Percentiles rank a stretch among this genome's conserved stretches.
Conservation (phyloP, 73 alveolate genomes). For the Tetrahymena thermophila region DNA sequence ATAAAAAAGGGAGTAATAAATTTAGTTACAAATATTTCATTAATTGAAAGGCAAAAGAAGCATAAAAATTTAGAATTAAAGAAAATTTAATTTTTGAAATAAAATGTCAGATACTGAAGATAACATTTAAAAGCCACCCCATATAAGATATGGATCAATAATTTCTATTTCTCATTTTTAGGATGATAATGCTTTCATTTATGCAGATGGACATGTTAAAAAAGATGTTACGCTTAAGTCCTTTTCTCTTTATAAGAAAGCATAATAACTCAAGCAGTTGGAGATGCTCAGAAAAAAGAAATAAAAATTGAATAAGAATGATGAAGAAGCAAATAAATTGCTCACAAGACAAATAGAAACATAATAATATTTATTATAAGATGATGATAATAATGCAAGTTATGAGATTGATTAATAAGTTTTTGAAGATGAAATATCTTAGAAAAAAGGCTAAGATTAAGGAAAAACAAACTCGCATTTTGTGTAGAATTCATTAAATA, state of each 20-base stretch:
- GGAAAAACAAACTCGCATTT: neutral
- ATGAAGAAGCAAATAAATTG: neutral
- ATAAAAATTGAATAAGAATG: neutral
- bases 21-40: neutral
- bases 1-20: neutral
- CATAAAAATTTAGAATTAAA: neutral
- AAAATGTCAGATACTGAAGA: neutral
- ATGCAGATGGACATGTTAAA: constrained; percentile 36
- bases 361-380: neutral
- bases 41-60: neutral
- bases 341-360: neutral
- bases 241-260: constrained; percentile 5
- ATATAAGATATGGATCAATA: constrained; percentile 30
- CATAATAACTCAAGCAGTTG: neutral
- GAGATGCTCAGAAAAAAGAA: constrained; percentile 16
- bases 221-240: neutral
- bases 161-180: constrained; percentile 28
- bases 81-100: neutral
- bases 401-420: neutral
- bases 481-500: neutral
- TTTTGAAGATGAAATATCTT: neutral
- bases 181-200: constrained; percentile 38
- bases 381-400: neutral
- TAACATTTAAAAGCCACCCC: neutral
- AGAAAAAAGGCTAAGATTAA: neutral